Base-by-base conservation (phyloP, 306 rosid genomes). In the Astragalus glycyphyllos region DNA sequence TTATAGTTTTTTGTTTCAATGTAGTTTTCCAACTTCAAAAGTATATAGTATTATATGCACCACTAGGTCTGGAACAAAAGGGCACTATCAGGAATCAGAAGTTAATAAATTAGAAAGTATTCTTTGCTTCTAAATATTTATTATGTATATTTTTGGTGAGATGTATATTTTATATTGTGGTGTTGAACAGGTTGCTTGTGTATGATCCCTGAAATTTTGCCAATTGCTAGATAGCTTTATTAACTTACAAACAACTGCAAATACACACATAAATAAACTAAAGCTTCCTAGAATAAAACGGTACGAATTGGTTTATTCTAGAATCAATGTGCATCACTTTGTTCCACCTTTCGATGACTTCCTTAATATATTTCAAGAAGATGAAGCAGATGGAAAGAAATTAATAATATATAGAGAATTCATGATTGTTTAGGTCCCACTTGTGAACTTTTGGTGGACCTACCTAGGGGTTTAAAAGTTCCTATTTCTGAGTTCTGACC, bases 241-340 rank as follows among this genome's bases (percentile, higher is more conserved):
- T 82, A 82, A 73, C 86, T 82, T 82, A 35, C 81, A 82, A 82
- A 82, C 83, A 78, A 79, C 61, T 71, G 65, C 81, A 74, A 80
- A 80, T n/a, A 55, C 73, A 62, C 7, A 54, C 69, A 61, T 9
- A 63, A 74, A 70, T 71, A 58, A 69, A 69, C 71, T 69, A 69
- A 69, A 34, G 80, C 83, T 70, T 74, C 76, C 53, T 65, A 65
- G 70, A 79, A 78, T 77, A 6, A 58, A 12, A 63, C 9, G 20
- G 14, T 69, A 61, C 53, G 63, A 40, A n/a, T 23, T 47, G 37
- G 37, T 77, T 69, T 38, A 40, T 63, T 70, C 81, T 72, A 59
- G 66, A 75, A 58, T 55, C 35, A 80, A 62, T n/a, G 16, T 65
- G 49, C 6, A 17, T 37, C 46, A n/a, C 51, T 65, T 56, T 64